Evolutionary conservation across 495 filamentous ascomycete species (phyloP), one percentile per base, ranked within the genome.

Genomic region (Darksidea phi): DNA sequence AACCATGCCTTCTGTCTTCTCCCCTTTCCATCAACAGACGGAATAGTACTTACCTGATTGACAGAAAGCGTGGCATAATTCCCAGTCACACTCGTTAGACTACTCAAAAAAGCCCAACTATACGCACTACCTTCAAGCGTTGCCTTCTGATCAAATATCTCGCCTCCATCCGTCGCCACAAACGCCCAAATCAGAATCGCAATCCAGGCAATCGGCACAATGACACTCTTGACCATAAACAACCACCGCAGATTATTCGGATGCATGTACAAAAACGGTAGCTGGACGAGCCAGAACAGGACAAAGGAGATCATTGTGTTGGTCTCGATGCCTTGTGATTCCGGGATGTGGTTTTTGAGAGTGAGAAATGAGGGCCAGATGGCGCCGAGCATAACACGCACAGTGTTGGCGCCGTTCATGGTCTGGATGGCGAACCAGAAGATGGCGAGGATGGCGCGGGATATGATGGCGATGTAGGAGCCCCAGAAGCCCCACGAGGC

Each of bases 381-480:
- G 4, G 86, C 84, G 11, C 78, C 78, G 17, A 89, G 76, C 84
- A 88, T 88, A 47, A 86, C 83, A 1, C 79, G 79, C 25, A 87
- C 76, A 23, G 82, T 80, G 63, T 85, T 83, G 0, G 83, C 85
- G 8, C 86, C 86, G 63, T 85, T 88, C 54, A 82, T 81, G 24
- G 83, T 80, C 67, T 88, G 82, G 50, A 90, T 87, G 13, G 83
- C 84, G 24, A 88, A 83, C 86, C 87, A 89, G 73, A 89, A 88
- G 66, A 88, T 73, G 7, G 85, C 86, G 5, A 88, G 77, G 54
- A 88, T 82, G 0, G 80, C 76, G n/a, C 87, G 79, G 0, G 84
- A 86, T 10, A 88, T 73, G 49, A 88, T 86, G 23, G 81, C 78
- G 63, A 89, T 79, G 66, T 88, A 88, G 3, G 80, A 80, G 48